Percentiles rank a stretch among this genome's conserved stretches.
These are phyloP conservation scores for Penicillium cosmopolitanum DNA, from an alignment of 495 filamentous ascomycete genomes.

Conservation along the genomic window DNA sequence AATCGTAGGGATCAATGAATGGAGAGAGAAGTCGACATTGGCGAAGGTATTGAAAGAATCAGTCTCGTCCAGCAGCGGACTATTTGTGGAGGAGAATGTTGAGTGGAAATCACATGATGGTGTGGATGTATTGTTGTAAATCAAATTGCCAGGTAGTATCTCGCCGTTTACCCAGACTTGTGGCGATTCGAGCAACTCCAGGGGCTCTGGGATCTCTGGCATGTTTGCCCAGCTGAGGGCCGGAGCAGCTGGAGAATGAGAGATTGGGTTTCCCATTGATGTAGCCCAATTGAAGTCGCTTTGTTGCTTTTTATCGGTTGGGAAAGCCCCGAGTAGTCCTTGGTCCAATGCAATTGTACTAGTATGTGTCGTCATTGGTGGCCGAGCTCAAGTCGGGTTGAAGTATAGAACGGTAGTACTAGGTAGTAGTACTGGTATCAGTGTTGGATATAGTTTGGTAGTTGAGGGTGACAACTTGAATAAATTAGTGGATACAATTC, in stretches of 20 bases:
- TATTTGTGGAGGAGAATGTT: not conserved
- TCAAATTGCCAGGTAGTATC: not conserved
- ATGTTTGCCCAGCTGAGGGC: not conserved
- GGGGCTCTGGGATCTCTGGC: not conserved
- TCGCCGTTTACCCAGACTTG: slow-evolving; percentile 3
- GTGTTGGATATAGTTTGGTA: no score
- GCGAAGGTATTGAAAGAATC: not conserved
- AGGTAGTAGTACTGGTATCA: no score
- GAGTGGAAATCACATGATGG: not conserved
- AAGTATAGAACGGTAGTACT: no score
- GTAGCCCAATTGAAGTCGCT: not conserved
- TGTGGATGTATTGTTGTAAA: not conserved
- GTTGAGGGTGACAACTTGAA: no score
- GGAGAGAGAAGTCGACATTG: not conserved
- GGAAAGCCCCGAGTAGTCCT: not conserved
- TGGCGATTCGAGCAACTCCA: not conserved
- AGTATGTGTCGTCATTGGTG: no score
- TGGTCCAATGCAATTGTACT: no score
- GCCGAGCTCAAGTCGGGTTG: no score
- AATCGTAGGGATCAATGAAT: not conserved
- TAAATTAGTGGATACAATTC: no score
- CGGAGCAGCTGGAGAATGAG: not conserved
- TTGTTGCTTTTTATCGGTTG: not conserved
- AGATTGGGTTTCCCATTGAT: not conserved
- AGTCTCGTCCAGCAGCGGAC: not conserved